Conservation (phyloP, 2,329 filamentous ascomycete genomes). For the Aspergillus carbonarius region DNA sequence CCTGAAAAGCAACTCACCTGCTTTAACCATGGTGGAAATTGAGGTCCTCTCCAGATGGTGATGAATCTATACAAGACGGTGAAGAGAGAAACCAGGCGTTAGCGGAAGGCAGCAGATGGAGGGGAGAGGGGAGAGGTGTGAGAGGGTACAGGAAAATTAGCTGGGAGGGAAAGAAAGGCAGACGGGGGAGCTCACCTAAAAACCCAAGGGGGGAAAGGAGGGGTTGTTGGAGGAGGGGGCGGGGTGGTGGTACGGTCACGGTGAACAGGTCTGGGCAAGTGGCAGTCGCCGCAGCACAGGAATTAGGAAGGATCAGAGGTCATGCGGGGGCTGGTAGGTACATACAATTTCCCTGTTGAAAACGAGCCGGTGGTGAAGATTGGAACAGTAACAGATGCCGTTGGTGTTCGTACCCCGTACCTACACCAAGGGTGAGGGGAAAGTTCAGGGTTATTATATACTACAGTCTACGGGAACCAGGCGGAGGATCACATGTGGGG, state of each 20-base stretch:
- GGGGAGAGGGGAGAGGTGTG: neutral
- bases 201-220: conserved; percentile 6
- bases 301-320: conserved; percentile 3
- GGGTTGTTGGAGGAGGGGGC: conserved; percentile 9
- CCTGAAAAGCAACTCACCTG: conserved; percentile 31
- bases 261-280: conserved; percentile 11
- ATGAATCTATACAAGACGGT: neutral
- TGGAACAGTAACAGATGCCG: neutral
- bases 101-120: conserved; percentile 3
- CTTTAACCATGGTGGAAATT: conserved; percentile 49
- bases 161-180: conserved; percentile 9
- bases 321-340: too few species aligned
- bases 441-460: conserved; percentile 1
- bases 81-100: neutral
- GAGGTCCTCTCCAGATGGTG: conserved; percentile 6
- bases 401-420: too few species aligned
- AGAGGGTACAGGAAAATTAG: conserved; percentile 1
- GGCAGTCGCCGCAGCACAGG: neutral
- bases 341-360: too few species aligned
- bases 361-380: neutral
- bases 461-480: neutral
- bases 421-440: neutral
- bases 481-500: conserved; percentile 21
- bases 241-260: conserved; percentile 12
- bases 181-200: conserved; percentile 3